phyloP scores from a whole-genome alignment of 495 filamentous ascomycete species.

The Rhypophila decipiens region DNA sequence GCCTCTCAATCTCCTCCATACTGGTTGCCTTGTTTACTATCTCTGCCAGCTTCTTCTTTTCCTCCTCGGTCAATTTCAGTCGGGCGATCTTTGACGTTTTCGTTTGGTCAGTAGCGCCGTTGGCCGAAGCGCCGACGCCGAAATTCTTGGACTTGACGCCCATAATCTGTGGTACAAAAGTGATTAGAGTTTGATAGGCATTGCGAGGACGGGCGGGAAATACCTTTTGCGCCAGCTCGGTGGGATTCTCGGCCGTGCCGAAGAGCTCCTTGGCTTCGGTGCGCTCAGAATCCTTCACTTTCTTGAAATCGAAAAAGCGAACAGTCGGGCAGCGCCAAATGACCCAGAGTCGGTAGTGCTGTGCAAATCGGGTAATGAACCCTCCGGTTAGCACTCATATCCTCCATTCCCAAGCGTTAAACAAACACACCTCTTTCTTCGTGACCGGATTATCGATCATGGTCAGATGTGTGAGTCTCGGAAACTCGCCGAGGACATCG shows the following conservation, averaged over 20 bases:
- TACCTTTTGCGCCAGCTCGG: constrained; percentile 63
- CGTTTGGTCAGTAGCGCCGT: constrained; percentile 25
- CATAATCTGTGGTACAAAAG: no score
- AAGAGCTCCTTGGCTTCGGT: constrained; percentile 70
- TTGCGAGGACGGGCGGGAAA: no score
- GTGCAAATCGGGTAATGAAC: neutral
- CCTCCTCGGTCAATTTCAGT: constrained; percentile 59
- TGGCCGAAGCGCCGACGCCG: constrained; percentile 49
- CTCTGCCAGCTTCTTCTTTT: constrained; percentile 58
- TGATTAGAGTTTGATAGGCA: no score
- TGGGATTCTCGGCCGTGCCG: constrained; percentile 67
- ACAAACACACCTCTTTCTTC: constrained; percentile 73
- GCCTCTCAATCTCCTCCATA: constrained; percentile 70
- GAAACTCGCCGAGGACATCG: constrained; percentile 68
- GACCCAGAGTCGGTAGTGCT: constrained; percentile 91
- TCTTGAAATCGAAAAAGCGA: constrained; percentile 88
- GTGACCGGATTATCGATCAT: constrained; percentile 84
- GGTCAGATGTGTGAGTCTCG: constrained; percentile 67
- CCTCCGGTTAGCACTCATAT: neutral
- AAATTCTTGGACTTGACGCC: constrained; percentile 79
- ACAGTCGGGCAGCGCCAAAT: constrained; percentile 80
- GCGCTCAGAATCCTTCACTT: constrained; percentile 83
- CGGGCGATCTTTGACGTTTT: constrained; percentile 57
- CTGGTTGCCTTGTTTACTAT: constrained; percentile 69
- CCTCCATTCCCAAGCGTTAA: neutral